Percentiles rank a stretch among this genome's conserved stretches.
These are phyloP conservation scores for Apodospora peruviana DNA, from an alignment of 495 filamentous ascomycete genomes.

Conservation along the genomic window DNA sequence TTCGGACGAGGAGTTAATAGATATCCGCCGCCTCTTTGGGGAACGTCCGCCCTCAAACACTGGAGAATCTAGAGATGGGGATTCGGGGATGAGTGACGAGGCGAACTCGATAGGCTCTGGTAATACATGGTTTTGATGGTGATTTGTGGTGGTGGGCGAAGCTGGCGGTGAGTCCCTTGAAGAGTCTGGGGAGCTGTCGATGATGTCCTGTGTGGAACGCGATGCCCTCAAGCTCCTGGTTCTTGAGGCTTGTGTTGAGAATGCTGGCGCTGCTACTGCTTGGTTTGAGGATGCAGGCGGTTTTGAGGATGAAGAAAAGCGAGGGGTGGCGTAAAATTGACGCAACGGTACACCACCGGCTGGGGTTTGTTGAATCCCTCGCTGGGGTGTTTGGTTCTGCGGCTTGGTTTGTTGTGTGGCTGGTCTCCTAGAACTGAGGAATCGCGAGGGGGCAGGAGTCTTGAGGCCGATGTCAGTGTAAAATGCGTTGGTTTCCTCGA, in stretches of 20 bases:
- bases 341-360: neutral
- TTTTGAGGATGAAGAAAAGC: conserved; percentile 28
- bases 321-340: conserved; percentile 35
- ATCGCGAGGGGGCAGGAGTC: neutral
- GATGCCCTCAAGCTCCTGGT: conserved; percentile 4
- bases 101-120: conserved; percentile 31
- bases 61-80: conserved; percentile 7
- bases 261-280: neutral
- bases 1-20: conserved; percentile 10
- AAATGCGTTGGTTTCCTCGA: too few species aligned
- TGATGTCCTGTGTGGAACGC: conserved; percentile 22
- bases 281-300: conserved; percentile 18
- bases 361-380: neutral
- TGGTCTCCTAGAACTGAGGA: neutral
- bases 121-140: too few species aligned
- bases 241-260: conserved; percentile 14
- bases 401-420: neutral
- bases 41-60: conserved; percentile 7
- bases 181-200: conserved; percentile 16
- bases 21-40: conserved; percentile 24
- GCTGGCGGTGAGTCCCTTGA: conserved; percentile 9
- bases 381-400: neutral
- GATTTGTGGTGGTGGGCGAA: neutral
- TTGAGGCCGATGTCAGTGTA: neutral
- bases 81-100: conserved; percentile 20